A percentile compares a stretch with the other conserved stretches of the same genome.
These are phyloP conservation scores for Spinacia oleracea DNA, from an alignment of 179 eudicot species.

Conservation along the genomic window DNA sequence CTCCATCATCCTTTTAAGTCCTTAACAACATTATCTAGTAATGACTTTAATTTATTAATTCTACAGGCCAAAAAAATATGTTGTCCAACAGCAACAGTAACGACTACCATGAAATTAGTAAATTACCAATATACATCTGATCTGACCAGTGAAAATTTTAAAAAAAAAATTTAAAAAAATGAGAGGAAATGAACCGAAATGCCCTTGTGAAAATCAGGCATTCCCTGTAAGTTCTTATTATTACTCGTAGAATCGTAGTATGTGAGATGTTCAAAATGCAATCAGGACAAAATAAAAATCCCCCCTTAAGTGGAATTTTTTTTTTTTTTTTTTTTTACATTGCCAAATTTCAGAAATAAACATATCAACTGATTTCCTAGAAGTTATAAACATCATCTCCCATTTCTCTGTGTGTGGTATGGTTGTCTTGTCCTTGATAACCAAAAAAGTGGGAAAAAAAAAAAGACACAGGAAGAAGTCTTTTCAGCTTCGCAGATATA, in stretches of 20 bases:
- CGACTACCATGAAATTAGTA: not conserved
- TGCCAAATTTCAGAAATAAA: constrained; percentile 22
- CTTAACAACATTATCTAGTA: no score
- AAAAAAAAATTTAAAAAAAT: not conserved
- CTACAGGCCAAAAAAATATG: not conserved
- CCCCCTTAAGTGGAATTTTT: constrained; percentile 3
- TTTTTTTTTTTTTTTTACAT: constrained; percentile 25
- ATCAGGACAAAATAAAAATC: constrained; percentile 7
- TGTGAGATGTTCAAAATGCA: constrained; percentile 18
- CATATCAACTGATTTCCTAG: constrained; percentile 10
- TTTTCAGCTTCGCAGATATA: constrained; percentile 28
- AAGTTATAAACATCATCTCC: not conserved
- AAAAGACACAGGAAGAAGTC: constrained; percentile 15
- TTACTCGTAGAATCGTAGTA: no score
- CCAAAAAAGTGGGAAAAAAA: constrained; percentile 15
- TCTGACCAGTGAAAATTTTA: not conserved
- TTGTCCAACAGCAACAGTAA: not conserved
- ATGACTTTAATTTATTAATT: no score
- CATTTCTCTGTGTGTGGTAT: constrained; percentile 21
- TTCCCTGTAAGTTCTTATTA: constrained; percentile 16
- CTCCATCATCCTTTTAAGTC: not conserved
- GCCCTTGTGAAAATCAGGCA: not conserved
- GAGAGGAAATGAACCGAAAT: not conserved
- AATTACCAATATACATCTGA: not conserved
- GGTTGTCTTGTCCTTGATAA: constrained; percentile 11